A percentile compares a stretch with the other conserved stretches of the same genome.
phyloP scores from a whole-genome alignment of 192 early-diverging fungal genomes.

The Linnemannia hyalina region DNA sequence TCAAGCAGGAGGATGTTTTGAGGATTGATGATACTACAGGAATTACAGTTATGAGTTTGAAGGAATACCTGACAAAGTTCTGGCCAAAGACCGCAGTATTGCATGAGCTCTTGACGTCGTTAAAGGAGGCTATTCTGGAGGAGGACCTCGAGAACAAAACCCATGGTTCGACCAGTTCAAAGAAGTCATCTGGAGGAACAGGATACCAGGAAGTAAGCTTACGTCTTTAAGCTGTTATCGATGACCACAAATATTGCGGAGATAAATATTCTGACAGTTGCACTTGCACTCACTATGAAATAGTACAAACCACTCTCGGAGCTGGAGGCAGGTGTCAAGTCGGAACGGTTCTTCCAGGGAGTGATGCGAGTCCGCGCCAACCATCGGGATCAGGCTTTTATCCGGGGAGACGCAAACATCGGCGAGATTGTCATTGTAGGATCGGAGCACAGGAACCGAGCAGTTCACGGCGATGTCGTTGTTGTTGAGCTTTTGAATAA shows the following conservation, averaged over 20 bases:
- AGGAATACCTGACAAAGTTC: slow-evolving; percentile 55
- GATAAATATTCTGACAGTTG: neutral
- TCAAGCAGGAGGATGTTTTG: slow-evolving; percentile 37
- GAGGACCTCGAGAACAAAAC: slow-evolving; percentile 52
- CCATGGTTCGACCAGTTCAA: neutral
- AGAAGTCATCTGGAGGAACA: slow-evolving; percentile 17
- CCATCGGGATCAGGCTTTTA: slow-evolving; percentile 62
- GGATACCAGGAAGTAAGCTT: slow-evolving; percentile 45
- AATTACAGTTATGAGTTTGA: slow-evolving; percentile 57
- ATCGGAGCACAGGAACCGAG: slow-evolving; percentile 65
- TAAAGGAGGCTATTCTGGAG: slow-evolving; percentile 69
- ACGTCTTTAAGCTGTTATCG: neutral
- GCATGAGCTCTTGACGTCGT: slow-evolving; percentile 57
- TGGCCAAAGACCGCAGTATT: slow-evolving; percentile 58
- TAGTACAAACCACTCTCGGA: slow-evolving; percentile 66
- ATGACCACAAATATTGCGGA: neutral
- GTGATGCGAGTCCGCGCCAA: slow-evolving; percentile 57
- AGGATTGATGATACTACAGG: slow-evolving; percentile 10
- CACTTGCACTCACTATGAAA: neutral
- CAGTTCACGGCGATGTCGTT: slow-evolving; percentile 75
- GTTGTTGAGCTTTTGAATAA: slow-evolving; percentile 71
- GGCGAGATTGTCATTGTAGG: slow-evolving; percentile 74
- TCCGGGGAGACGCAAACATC: slow-evolving; percentile 54
- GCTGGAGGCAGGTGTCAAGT: slow-evolving; percentile 67
- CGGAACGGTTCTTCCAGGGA: slow-evolving; percentile 61